phyloP scores from a whole-genome alignment of 1,284 basidiomycete species.

The Leucoagaricus sp. region DNA sequence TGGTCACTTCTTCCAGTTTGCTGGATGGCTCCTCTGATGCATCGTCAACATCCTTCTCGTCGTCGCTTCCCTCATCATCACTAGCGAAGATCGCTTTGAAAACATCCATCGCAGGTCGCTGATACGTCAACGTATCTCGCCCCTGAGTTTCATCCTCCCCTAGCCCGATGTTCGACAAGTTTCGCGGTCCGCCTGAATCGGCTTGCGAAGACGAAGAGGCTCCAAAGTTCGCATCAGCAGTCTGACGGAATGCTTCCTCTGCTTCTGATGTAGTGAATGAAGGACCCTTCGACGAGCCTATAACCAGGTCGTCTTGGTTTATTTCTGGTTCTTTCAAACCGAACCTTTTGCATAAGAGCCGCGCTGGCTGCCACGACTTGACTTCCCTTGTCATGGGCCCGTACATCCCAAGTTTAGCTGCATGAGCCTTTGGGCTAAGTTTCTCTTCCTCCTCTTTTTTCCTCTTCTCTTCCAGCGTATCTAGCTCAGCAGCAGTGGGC shows the following conservation, averaged over 20 bases:
- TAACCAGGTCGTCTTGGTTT: slow-evolving; percentile 27
- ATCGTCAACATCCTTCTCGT: slow-evolving; percentile 46
- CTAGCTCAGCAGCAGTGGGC: slow-evolving; percentile 50
- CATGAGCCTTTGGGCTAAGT: slow-evolving; percentile 75
- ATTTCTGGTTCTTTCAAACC: slow-evolving; percentile 84
- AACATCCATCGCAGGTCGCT: slow-evolving; percentile 86
- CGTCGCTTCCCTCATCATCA: slow-evolving; percentile 81
- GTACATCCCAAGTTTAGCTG: slow-evolving; percentile 86
- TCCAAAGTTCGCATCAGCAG: slow-evolving; percentile 16
- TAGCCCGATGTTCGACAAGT: slow-evolving; percentile 77
- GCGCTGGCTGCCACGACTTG: slow-evolving; percentile 76
- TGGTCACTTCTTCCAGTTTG: slow-evolving; percentile 17
- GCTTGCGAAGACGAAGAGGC: slow-evolving; percentile 4
- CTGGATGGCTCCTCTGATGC: not conserved
- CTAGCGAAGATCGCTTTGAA: slow-evolving; percentile 96
- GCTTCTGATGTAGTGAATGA: slow-evolving; percentile 15
- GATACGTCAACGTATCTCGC: slow-evolving; percentile 82
- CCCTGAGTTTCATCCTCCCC: slow-evolving; percentile 91
- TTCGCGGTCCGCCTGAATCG: slow-evolving; percentile 40
- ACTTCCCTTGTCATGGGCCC: slow-evolving; percentile 82
- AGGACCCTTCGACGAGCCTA: slow-evolving; percentile 18
- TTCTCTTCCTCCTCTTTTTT: slow-evolving; percentile 51
- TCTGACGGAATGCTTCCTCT: slow-evolving; percentile 23
- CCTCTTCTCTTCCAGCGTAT: slow-evolving; percentile 46
- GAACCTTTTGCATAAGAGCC: slow-evolving; percentile 92